phyloP scores from a whole-genome alignment of 2,329 filamentous ascomycete species.

The Nemania diffusa region DNA sequence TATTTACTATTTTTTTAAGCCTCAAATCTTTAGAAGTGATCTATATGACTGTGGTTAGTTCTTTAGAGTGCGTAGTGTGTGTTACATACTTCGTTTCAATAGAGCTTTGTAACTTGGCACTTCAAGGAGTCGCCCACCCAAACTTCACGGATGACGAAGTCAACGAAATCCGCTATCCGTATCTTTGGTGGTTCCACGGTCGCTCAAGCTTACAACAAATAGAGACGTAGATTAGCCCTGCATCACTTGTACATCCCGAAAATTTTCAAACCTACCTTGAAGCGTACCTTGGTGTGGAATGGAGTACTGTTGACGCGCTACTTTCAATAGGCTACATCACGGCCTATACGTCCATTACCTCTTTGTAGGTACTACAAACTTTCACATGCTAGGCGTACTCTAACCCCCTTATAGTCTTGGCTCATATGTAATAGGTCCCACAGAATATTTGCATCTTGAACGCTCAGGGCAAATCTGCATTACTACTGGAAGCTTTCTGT shows the following conservation, averaged over 20 bases:
- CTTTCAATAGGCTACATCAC: slow-evolving; percentile 13
- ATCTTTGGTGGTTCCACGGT: slow-evolving; percentile 25
- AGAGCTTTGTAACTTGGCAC: slow-evolving; percentile 11
- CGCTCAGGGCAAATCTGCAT: background rate
- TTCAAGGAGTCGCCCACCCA: background rate
- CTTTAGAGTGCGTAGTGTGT: too few relatives aligned
- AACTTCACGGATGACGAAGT: slow-evolving; percentile 6
- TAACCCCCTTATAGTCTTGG: background rate
- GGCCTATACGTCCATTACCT: slow-evolving; percentile 3
- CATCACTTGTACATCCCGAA: slow-evolving; percentile 4
- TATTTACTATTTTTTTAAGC: too few relatives aligned
- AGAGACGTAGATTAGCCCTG: slow-evolving; percentile 1
- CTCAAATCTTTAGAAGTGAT: too few relatives aligned
- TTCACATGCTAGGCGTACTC: background rate
- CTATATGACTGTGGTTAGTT: too few relatives aligned
- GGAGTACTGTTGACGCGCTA: slow-evolving; percentile 7
- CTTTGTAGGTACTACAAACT: slow-evolving; percentile 9
- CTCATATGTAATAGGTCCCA: slow-evolving; percentile 14
- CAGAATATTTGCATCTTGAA: slow-evolving; percentile 19
- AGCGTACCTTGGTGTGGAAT: slow-evolving; percentile 6
- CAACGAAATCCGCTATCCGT: slow-evolving; percentile 11
- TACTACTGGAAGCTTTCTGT: slow-evolving; percentile 13
- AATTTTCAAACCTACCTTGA: slow-evolving; percentile 14
- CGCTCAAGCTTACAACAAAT: slow-evolving; percentile 10
- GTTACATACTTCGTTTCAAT: too few relatives aligned